Conservation (phyloP, 352 stramenopile species). For the Globisporangium emineosum region DNA sequence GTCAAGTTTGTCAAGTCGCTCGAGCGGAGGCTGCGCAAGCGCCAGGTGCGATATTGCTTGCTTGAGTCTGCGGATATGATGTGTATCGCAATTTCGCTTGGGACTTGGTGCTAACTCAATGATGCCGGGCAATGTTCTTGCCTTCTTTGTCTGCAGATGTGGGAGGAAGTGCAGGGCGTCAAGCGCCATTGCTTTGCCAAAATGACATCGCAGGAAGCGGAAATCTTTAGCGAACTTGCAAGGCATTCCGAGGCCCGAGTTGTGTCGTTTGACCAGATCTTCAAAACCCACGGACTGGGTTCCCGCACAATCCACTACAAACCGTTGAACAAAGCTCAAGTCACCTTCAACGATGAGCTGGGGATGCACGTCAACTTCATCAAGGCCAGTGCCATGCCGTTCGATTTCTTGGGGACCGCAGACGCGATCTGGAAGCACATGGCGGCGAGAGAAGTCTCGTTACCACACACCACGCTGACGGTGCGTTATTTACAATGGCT, state of each 20-base stretch:
- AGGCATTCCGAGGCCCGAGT: too few species aligned
- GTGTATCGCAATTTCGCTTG: too few species aligned
- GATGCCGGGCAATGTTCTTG: too few species aligned
- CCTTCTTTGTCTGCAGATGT: not conserved
- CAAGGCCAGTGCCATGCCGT: not conserved
- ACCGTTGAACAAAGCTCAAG: too few species aligned
- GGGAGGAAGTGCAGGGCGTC: not conserved
- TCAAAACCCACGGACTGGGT: too few species aligned
- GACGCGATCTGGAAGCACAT: slow-evolving; percentile 8
- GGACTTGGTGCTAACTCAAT: too few species aligned
- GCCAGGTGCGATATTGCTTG: not conserved
- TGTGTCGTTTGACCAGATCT: too few species aligned
- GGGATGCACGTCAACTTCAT: not conserved
- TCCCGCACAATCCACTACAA: too few species aligned
- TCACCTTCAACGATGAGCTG: too few species aligned
- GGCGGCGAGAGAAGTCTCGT: slow-evolving; percentile 24
- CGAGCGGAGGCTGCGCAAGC: slow-evolving; percentile 8
- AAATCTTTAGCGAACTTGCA: too few species aligned
- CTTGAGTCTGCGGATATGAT: too few species aligned
- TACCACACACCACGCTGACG: slow-evolving; percentile 19
- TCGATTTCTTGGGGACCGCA: not conserved
- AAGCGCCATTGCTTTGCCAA: not conserved
- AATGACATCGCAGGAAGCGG: too few species aligned
- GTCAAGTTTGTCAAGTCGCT: not conserved
- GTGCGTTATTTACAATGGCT: not conserved